These are phyloP conservation scores for Saccharomycopsis crataegensis DNA, from an alignment of 1,139 yeast species.

Conservation along the genomic window DNA sequence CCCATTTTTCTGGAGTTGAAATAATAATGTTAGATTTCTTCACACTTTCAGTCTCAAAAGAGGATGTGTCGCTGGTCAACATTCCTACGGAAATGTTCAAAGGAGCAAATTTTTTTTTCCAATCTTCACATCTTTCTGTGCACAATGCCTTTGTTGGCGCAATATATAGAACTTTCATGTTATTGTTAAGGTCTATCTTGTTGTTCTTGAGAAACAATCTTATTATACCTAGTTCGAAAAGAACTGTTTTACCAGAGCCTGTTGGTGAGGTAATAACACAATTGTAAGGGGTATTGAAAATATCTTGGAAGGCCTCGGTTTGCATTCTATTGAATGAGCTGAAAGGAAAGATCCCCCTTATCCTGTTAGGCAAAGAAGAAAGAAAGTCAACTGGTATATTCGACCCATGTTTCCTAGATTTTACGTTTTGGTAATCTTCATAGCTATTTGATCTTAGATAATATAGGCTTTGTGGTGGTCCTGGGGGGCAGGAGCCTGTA, in stretches of 20 bases:
- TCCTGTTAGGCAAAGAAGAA: not conserved
- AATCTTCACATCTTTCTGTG: slow-evolving; percentile 36
- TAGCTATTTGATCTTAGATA: too few species aligned
- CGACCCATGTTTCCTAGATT: not conserved
- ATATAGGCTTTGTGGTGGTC: too few species aligned
- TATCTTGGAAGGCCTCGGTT: slow-evolving; percentile 32
- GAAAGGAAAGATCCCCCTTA: slow-evolving; percentile 24
- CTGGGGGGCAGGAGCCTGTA: too few species aligned
- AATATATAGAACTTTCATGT: slow-evolving; percentile 38
- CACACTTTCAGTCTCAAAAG: slow-evolving; percentile 35
- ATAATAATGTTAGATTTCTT: slow-evolving; percentile 40
- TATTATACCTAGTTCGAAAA: slow-evolving; percentile 47
- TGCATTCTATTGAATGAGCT: slow-evolving; percentile 43
- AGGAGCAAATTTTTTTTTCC: slow-evolving; percentile 34
- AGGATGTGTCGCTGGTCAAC: slow-evolving; percentile 43
- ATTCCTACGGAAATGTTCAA: slow-evolving; percentile 37
- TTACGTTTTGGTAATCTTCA: too few species aligned
- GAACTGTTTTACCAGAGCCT: slow-evolving; percentile 51
- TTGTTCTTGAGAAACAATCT: slow-evolving; percentile 26
- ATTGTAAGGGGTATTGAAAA: slow-evolving; percentile 33
- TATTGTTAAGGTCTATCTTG: slow-evolving; percentile 14
- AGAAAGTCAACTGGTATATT: not conserved
- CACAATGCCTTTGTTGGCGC: slow-evolving; percentile 53
- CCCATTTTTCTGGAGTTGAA: slow-evolving; percentile 57
- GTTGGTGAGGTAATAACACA: slow-evolving; percentile 48